A percentile compares a stretch with the other conserved stretches of the same genome.
Conservation (phyloP, 2,329 filamentous ascomycete species). For the Aspergillus transmontanensis region DNA sequence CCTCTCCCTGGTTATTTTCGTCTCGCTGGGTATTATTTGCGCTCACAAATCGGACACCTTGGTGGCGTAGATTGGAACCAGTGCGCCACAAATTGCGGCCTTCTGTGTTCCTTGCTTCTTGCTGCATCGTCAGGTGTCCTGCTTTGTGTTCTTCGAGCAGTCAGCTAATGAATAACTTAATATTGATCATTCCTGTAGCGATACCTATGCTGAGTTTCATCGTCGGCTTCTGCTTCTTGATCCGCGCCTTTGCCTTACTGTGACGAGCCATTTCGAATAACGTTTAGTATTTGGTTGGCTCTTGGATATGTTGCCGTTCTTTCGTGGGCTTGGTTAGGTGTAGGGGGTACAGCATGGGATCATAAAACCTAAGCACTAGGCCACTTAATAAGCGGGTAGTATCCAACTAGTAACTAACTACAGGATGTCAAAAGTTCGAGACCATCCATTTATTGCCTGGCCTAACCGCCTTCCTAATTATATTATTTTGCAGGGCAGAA, state of each 20-base stretch:
- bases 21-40: slow-evolving; percentile 53
- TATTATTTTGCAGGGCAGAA: no score
- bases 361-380: not conserved
- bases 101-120: slow-evolving; percentile 62
- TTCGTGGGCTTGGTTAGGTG: not conserved
- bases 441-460: no score
- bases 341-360: not conserved
- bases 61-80: slow-evolving; percentile 56
- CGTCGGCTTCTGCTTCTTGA: slow-evolving; percentile 8
- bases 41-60: slow-evolving; percentile 62
- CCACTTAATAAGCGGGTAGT: no score
- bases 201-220: slow-evolving; percentile 8
- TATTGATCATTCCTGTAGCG: not conserved
- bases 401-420: no score
- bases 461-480: no score
- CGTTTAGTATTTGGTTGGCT: not conserved
- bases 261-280: slow-evolving; percentile 20
- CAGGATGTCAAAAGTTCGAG: no score
- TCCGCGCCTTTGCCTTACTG: slow-evolving; percentile 18
- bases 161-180: slow-evolving; percentile 10
- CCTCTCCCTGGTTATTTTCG: not conserved
- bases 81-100: slow-evolving; percentile 51
- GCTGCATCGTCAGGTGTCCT: slow-evolving; percentile 50
- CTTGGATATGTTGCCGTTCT: not conserved
- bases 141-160: slow-evolving; percentile 17